phyloP scores from a whole-genome alignment of 305 asterid species.

The Solanum aculeatissimum region DNA sequence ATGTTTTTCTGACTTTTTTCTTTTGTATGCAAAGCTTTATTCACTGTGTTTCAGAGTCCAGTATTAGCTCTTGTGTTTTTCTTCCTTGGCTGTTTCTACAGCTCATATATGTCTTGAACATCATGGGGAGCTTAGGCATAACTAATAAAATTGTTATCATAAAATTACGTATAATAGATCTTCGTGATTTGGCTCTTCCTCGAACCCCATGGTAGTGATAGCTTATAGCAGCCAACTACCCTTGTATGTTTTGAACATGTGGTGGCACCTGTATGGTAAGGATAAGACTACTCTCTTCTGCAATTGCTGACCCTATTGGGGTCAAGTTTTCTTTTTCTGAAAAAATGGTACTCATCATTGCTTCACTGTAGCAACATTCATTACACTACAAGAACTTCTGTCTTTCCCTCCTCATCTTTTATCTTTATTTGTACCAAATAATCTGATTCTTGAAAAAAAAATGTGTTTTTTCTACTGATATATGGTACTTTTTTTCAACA shows the following conservation, averaged over 20 bases:
- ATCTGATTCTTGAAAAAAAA: not conserved
- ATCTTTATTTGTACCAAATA: not conserved
- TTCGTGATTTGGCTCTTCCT: not conserved
- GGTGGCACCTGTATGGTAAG: not conserved
- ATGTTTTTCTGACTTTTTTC: constrained; percentile 14
- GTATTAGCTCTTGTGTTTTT: constrained; percentile 23
- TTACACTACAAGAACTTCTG: constrained; percentile 12
- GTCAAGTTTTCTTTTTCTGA: constrained; percentile 20
- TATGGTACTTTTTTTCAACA: constrained; percentile 26
- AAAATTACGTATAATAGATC: not conserved
- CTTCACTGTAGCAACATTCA: constrained; percentile 34
- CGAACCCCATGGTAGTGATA: not conserved
- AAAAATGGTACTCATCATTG: constrained; percentile 40
- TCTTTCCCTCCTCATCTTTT: not conserved
- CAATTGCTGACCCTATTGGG: constrained; percentile 12
- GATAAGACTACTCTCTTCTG: constrained; percentile 13
- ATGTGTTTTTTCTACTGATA: not conserved
- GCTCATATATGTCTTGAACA: not conserved
- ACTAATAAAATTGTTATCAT: no score
- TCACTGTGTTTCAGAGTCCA: constrained; percentile 14
- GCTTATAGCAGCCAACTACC: not conserved
- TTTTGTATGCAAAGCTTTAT: constrained; percentile 18
- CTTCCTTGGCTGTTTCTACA: constrained; percentile 28
- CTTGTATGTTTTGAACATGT: not conserved
- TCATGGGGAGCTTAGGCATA: no score